Evolutionary conservation across 768 basidiomycete species (phyloP), one percentile per base, ranked within the genome.

Genomic region (Podaxis sp.): DNA sequence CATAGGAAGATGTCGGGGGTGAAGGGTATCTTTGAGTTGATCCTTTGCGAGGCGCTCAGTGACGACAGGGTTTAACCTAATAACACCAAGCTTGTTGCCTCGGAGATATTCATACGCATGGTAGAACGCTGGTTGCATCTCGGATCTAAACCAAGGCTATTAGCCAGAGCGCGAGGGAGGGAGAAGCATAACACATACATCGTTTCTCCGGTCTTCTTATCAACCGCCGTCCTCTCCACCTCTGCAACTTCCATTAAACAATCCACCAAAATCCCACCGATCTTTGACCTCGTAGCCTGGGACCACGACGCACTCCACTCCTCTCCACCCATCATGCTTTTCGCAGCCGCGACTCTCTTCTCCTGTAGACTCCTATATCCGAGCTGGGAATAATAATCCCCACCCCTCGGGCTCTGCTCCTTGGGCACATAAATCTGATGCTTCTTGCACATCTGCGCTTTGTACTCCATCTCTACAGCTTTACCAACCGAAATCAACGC

Each of bases 1-100:
- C 97, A 99, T 99, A 8, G 96, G 96, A 24, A 99, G 81, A 74
- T 96, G 93, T 1, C 95, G 92, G 15, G 96, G 95, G 75, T 96
- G 95, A 17, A 98, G 79, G 0, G 90, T 85, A 58, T 87, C 82
- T 12, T 79, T 76, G 19, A 95, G 70, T 44, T 75, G 80, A 64
- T 98, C 96, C 63, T 84, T 86, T 2, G 92, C 87, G 59, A 99
- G 77, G 2, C 90, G 84, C 13, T 90, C 87, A 2, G 88, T 79
- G 4, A 99, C 89, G 3, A 82, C 86, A 0, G 89, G 87, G 73
- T 98, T 96, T 63, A 96, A 76, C 71, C 87, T 87, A 72, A 99
- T 88, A 22, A 98, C 86, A 30, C 96, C 96, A n/a, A 97, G 82
- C 72, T 95, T 96, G 65, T 88, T 88, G 0, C 96, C 95, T n/a